Percentiles rank a stretch among this genome's conserved stretches.
Evolutionary conservation across 345 rosid species (phyloP).

Genomic region (Murraya koenigii): DNA sequence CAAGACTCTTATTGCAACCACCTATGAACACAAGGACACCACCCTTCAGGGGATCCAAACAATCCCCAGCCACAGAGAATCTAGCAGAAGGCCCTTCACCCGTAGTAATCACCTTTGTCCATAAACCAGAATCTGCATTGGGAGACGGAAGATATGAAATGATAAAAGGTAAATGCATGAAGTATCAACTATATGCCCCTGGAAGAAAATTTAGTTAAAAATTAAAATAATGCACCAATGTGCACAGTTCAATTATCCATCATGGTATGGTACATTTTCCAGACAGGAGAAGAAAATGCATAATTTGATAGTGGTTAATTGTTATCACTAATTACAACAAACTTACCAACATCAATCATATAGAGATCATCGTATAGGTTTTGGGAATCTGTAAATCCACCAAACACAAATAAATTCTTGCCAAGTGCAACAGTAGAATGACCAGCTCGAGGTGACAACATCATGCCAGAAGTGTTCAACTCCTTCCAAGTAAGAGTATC

Average conservation of each 20-base stretch:
- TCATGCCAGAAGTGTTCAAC: slow-evolving; percentile 70
- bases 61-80: slow-evolving; percentile 90
- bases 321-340: slow-evolving; percentile 6
- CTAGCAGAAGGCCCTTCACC: slow-evolving; percentile 94
- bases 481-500: slow-evolving; percentile 92
- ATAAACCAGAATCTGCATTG: slow-evolving; percentile 68
- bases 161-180: slow-evolving; percentile 1
- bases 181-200: not conserved
- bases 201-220: not conserved
- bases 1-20: slow-evolving; percentile 93
- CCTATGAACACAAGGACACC: slow-evolving; percentile 81
- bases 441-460: slow-evolving; percentile 94
- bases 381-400: slow-evolving; percentile 96
- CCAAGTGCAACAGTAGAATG: slow-evolving; percentile 87
- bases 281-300: not conserved
- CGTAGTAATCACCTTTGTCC: slow-evolving; percentile 67
- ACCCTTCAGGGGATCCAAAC: slow-evolving; percentile 73
- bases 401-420: slow-evolving; percentile 83
- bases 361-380: slow-evolving; percentile 82
- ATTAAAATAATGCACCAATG: not conserved
- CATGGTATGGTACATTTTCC: not conserved
- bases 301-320: slow-evolving; percentile 1
- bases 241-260: not conserved
- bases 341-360: slow-evolving; percentile 88
- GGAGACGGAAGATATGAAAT: slow-evolving; percentile 6